Base-by-base conservation (phyloP, 768 basidiomycete species). In the Rhodotorula graminis region DNA sequence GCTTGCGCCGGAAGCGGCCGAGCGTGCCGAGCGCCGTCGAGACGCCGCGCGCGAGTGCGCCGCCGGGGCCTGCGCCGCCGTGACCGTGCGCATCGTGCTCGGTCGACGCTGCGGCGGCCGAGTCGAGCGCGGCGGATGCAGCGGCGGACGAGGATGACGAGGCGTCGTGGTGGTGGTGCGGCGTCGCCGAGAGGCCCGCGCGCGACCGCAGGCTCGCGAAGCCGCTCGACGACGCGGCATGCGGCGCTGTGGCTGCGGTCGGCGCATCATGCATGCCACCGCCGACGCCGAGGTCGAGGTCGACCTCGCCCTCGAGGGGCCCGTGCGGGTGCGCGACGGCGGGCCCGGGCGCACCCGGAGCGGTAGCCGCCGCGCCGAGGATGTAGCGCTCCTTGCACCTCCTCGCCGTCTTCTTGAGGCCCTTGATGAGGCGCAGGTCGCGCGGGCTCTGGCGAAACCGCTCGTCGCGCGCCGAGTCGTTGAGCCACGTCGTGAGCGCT, bases 21-120 rank as follows among this genome's bases (percentile, higher is more conserved):
- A 94, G 82, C 11, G 89, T 85, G 10, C 92, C 90, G 42, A 93
- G 88, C 6, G 92, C 92, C 81, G 87, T 89, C 65, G 90, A 88
- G 60, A 93, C 86, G 19, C 86, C 90, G 2, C 90, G 85, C 0
- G 90, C 90, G 25, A 93, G 59, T 64, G 67, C 29, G 59, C 23
- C 3, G 5, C 29, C 53, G 29, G 53, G 53, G 3, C 19, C 47
- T 9, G 21, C 19, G 23, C 50, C 50, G 50, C 25, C 50, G 57
- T 11, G 9, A 8, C 16, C 37, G 56, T 37, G 31, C 52, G 65
- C 53, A 49, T 53, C 10, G 42, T 60, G 21, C 52, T 47, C 46
- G 65, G 68, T 29, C 27, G 64, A n/a, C 14, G 53, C 12, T 10
- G 40, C 37, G 29, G 61, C 53, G 27, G 27, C 14, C 53, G 53